Percentiles rank a stretch among this genome's conserved stretches.
These are phyloP conservation scores for Ophiostoma sp. DNA, from an alignment of 2,329 filamentous ascomycete species.

Conservation along the genomic window DNA sequence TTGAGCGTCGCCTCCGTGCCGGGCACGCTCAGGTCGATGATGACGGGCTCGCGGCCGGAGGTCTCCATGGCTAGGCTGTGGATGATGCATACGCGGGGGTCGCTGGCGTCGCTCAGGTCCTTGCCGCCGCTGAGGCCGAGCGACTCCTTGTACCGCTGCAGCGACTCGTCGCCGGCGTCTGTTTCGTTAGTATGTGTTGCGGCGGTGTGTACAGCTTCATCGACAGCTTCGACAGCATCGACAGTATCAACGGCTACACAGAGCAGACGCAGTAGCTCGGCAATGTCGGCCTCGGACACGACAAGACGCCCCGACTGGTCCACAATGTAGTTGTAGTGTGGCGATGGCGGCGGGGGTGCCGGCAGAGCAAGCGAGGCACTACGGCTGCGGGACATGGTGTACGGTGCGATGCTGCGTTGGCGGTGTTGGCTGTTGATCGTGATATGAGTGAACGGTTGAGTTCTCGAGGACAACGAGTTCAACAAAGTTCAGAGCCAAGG, in stretches of 20 bases:
- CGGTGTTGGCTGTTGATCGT: not conserved
- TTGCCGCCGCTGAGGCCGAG: constrained; percentile 76
- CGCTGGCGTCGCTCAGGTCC: constrained; percentile 68
- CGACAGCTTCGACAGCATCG: not conserved
- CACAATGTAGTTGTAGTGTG: not conserved
- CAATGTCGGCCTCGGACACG: constrained; percentile 16
- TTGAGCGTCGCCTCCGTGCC: constrained; percentile 74
- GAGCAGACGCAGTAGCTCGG: constrained; percentile 21
- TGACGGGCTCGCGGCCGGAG: constrained; percentile 74
- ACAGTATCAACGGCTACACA: not conserved
- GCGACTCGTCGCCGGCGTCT: constrained; percentile 78
- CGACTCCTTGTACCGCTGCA: constrained; percentile 96
- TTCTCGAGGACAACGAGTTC: not conserved
- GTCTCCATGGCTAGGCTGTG: constrained; percentile 83
- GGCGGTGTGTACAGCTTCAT: no score
- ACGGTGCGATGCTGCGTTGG: not conserved
- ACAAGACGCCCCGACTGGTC: not conserved
- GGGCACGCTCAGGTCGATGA: constrained; percentile 74
- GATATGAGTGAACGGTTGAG: not conserved
- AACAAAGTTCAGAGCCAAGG: not conserved
- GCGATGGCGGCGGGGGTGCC: constrained; percentile 23
- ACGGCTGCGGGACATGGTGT: constrained; percentile 12
- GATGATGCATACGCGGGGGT: constrained; percentile 89
- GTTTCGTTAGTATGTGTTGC: constrained; percentile 16
- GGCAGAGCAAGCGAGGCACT: constrained; percentile 22